Evolutionary conservation across 768 basidiomycete genomes (phyloP).

Genomic region (Boletus speciosus): DNA sequence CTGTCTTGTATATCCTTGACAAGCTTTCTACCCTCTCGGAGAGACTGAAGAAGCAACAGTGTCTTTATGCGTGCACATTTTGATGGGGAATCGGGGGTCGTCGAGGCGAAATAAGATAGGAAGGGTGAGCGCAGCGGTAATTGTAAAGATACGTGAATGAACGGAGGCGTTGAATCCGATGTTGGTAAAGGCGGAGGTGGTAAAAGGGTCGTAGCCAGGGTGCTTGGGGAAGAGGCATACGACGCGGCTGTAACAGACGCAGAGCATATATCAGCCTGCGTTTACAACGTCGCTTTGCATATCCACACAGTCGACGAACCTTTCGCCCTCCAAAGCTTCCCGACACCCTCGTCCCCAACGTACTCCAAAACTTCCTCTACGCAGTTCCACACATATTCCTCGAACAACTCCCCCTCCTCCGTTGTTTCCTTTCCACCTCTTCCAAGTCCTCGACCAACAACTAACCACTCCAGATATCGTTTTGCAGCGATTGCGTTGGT

Average conservation of each 20-base stretch:
- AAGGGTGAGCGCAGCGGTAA: constrained; percentile 20
- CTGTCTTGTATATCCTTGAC: constrained; percentile 19
- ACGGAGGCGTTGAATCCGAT: not conserved
- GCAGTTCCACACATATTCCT: constrained; percentile 55
- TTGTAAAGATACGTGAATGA: constrained; percentile 1
- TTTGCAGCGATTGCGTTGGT: constrained; percentile 45
- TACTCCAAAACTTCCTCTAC: constrained; percentile 49
- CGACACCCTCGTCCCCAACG: constrained; percentile 48
- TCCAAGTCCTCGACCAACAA: constrained; percentile 55
- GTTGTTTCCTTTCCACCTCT: constrained; percentile 22
- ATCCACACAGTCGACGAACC: constrained; percentile 33
- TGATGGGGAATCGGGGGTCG: constrained; percentile 73
- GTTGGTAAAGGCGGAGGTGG: constrained; percentile 11
- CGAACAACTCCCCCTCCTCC: constrained; percentile 47
- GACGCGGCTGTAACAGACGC: constrained; percentile 42
- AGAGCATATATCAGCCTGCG: not conserved
- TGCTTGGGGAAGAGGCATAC: constrained; percentile 41
- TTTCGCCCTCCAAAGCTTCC: constrained; percentile 72
- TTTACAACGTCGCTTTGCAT: not conserved
- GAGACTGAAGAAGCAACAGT: constrained; percentile 67
- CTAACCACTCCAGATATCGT: constrained; percentile 77
- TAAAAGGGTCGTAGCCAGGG: not conserved
- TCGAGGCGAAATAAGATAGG: constrained; percentile 74
- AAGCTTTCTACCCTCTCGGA: constrained; percentile 15
- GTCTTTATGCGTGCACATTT: constrained; percentile 73